Conservation (phyloP, 345 rosid genomes). For the Melaleuca alternifolia region DNA sequence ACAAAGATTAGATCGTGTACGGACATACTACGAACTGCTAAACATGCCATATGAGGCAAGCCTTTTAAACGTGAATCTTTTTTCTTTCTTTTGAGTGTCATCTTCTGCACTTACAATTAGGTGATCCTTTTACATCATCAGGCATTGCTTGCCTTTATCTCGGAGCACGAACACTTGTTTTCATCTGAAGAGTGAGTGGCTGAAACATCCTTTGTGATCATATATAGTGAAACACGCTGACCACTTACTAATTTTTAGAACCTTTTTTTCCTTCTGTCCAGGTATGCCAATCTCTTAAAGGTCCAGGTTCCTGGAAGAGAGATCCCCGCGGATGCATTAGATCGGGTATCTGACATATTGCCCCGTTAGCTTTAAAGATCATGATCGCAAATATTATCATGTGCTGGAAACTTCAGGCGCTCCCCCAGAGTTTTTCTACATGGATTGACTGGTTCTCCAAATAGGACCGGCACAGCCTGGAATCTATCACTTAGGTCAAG, state of each 20-base stretch:
- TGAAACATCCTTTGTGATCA: neutral
- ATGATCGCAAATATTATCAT: neutral
- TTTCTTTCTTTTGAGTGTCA: neutral
- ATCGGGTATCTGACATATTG: constrained; percentile 53
- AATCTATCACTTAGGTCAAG: neutral
- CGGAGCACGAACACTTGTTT: constrained; percentile 64
- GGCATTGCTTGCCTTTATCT: constrained; percentile 84
- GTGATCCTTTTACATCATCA: constrained; percentile 14
- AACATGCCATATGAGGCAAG: constrained; percentile 98
- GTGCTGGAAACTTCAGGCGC: neutral
- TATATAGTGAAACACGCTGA: neutral
- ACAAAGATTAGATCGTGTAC: constrained; percentile 74
- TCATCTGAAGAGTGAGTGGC: constrained; percentile 59
- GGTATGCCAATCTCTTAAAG: constrained; percentile 71
- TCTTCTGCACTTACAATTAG: neutral
- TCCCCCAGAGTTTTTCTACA: neutral
- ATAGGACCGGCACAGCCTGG: neutral
- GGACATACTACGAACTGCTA: constrained; percentile 78
- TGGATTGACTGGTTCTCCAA: neutral
- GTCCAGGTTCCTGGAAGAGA: constrained; percentile 88
- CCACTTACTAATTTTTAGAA: neutral
- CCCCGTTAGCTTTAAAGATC: constrained; percentile 19
- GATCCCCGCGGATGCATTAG: constrained; percentile 65
- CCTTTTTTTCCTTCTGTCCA: neutral
- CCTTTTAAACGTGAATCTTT: neutral